These are phyloP conservation scores for Naumovozyma baii DNA, from an alignment of 805 yeast genomes.

Conservation along the genomic window DNA sequence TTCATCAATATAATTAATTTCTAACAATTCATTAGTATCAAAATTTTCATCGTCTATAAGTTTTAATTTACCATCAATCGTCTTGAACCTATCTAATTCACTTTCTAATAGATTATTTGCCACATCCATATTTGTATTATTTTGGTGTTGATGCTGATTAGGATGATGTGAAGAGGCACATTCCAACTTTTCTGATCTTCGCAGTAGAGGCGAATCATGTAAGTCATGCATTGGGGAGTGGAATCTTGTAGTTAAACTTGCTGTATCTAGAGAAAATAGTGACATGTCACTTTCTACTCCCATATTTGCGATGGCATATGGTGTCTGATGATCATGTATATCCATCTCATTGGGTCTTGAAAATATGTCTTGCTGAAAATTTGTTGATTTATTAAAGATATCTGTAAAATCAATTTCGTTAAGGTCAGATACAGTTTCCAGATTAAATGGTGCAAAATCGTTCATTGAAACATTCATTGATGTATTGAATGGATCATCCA, in stretches of 20 bases:
- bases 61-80: neutral
- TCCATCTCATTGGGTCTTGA: neutral
- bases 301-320: neutral
- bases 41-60: neutral
- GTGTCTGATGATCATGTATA: neutral
- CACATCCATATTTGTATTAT: neutral
- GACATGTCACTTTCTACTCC: no score
- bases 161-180: neutral
- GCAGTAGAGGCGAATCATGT: neutral
- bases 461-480: neutral
- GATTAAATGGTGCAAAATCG: conserved; percentile 1
- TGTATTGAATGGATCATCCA: conserved; percentile 1
- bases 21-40: neutral
- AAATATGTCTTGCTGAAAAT: neutral
- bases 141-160: neutral
- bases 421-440: conserved; percentile 8
- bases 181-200: neutral
- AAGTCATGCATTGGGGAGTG: neutral
- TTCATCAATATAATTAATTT: neutral
- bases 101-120: neutral
- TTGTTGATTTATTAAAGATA: conserved; percentile 20
- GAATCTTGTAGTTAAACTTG: neutral
- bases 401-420: conserved; percentile 31
- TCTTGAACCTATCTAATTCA: conserved; percentile 1
- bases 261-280: neutral